Evolutionary conservation across 108 stramenopile genomes (phyloP).

Genomic region (Conticribra weissflogii): DNA sequence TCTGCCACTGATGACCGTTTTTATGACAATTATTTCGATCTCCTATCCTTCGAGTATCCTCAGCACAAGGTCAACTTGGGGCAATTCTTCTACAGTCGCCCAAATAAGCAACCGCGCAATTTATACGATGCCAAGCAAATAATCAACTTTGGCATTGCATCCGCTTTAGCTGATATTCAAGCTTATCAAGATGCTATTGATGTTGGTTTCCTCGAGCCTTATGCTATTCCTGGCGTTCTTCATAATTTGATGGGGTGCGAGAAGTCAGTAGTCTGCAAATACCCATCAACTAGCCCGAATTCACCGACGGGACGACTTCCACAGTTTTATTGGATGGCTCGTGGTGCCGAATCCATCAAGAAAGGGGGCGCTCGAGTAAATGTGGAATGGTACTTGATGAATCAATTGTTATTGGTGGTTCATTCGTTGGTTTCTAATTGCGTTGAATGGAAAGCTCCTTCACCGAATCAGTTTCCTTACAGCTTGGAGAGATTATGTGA

Average conservation of each 20-base stretch:
- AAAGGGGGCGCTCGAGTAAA: constrained; percentile 32
- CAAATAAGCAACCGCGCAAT: background rate
- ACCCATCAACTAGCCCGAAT: background rate
- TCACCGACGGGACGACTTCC: background rate
- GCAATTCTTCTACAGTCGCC: background rate
- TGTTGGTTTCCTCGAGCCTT: constrained; percentile 12
- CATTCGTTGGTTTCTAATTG: constrained; percentile 16
- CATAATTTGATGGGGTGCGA: background rate
- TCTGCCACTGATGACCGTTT: too few relatives aligned
- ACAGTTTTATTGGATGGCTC: constrained; percentile 27
- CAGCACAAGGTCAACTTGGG: constrained; percentile 9
- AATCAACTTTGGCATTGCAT: constrained; percentile 10
- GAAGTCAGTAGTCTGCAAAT: constrained; percentile 20
- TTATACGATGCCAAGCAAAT: background rate
- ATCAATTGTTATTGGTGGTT: constrained; percentile 31
- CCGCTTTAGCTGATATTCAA: constrained; percentile 31
- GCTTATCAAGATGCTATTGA: constrained; percentile 41
- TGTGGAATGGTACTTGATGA: constrained; percentile 34
- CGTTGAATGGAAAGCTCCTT: constrained; percentile 14
- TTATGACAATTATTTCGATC: too few relatives aligned
- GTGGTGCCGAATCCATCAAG: constrained; percentile 32
- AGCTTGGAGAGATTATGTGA: constrained; percentile 23
- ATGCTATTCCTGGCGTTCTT: background rate
- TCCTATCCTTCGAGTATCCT: too few relatives aligned
- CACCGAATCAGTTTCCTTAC: constrained; percentile 3